These are phyloP conservation scores for Didymella sp. DNA, from an alignment of 2,329 filamentous ascomycete genomes.

Conservation along the genomic window DNA sequence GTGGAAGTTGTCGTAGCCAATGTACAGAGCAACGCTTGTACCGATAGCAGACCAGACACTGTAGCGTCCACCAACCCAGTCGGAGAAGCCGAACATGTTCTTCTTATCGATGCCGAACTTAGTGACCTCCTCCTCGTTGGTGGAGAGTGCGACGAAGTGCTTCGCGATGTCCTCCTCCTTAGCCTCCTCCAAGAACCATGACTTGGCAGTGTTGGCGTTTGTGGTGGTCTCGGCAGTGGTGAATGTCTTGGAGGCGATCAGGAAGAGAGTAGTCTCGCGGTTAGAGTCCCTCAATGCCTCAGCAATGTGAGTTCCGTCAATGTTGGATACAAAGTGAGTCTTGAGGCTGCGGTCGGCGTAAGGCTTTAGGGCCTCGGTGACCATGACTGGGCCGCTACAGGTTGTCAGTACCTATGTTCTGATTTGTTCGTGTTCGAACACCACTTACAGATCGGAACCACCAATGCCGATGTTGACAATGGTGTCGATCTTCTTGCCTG, in stretches of 20 bases:
- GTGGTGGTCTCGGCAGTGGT: constrained; percentile 97
- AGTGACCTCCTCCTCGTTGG: constrained; percentile 91
- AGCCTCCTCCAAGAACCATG: constrained; percentile 89
- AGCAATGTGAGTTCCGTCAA: constrained; percentile 96
- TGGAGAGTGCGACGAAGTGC: constrained; percentile 98
- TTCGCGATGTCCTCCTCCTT: constrained; percentile 88
- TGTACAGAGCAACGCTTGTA: constrained; percentile 89
- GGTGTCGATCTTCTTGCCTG: constrained; percentile 95
- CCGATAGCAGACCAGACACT: constrained; percentile 99
- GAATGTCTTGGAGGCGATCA: constrained; percentile 98
- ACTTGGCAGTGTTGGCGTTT: constrained; percentile 96
- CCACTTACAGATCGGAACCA: constrained; percentile 90
- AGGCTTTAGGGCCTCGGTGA: constrained; percentile 94
- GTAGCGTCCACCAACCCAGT: constrained; percentile 98
- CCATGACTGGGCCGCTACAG: constrained; percentile 90
- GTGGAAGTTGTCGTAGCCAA: constrained; percentile 97
- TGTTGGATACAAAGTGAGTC: constrained; percentile 99
- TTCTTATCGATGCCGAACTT: constrained; percentile 99
- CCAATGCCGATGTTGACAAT: constrained; percentile 98
- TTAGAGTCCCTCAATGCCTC: constrained; percentile 89
- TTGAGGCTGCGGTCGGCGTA: constrained; percentile 87
- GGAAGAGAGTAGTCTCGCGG: constrained; percentile 98
- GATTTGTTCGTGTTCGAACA: too few relatives aligned
- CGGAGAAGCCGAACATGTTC: constrained; percentile 99
- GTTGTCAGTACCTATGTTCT: constrained; percentile 32